Percentiles rank a stretch among this genome's conserved stretches.
phyloP scores from a whole-genome alignment of 2,329 filamentous ascomycete species.

The Venturia aucupariae region DNA sequence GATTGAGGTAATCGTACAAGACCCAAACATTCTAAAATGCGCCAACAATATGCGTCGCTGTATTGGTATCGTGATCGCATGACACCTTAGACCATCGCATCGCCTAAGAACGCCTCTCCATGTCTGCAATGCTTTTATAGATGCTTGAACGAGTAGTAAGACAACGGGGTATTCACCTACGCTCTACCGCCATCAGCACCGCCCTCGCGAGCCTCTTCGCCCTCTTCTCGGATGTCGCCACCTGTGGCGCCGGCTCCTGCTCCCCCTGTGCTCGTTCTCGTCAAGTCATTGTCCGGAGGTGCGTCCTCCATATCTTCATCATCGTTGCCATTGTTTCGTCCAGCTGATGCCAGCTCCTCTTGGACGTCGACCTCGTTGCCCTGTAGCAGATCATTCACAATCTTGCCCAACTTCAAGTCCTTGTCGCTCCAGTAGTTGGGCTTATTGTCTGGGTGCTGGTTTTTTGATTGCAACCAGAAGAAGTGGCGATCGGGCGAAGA shows the following conservation, averaged over 20 bases:
- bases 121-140: neutral
- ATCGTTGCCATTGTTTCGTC: slow-evolving; percentile 42
- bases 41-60: neutral
- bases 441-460: slow-evolving; percentile 62
- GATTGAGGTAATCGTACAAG: slow-evolving; percentile 7
- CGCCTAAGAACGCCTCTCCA: neutral
- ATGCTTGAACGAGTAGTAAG: neutral
- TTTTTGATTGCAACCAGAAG: slow-evolving; percentile 94
- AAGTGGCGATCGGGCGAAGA: slow-evolving; percentile 86
- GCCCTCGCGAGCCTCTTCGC: slow-evolving; percentile 77
- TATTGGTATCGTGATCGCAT: slow-evolving; percentile 2
- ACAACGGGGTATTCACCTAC: slow-evolving; percentile 62
- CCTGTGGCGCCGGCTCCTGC: slow-evolving; percentile 82
- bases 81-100: neutral
- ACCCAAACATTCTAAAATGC: neutral
- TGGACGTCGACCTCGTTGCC: slow-evolving; percentile 80
- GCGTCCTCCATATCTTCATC: slow-evolving; percentile 40
- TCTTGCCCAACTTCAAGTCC: slow-evolving; percentile 77
- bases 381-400: slow-evolving; percentile 76
- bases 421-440: slow-evolving; percentile 72
- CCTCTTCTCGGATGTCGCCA: slow-evolving; percentile 85
- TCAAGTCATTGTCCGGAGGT: slow-evolving; percentile 43
- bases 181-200: slow-evolving; percentile 96
- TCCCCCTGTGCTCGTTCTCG: slow-evolving; percentile 51
- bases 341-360: slow-evolving; percentile 52